Evolutionary conservation across 2,329 filamentous ascomycete species (phyloP), one percentile per base, ranked within the genome.

Genomic region (Talaromyces sp.): DNA sequence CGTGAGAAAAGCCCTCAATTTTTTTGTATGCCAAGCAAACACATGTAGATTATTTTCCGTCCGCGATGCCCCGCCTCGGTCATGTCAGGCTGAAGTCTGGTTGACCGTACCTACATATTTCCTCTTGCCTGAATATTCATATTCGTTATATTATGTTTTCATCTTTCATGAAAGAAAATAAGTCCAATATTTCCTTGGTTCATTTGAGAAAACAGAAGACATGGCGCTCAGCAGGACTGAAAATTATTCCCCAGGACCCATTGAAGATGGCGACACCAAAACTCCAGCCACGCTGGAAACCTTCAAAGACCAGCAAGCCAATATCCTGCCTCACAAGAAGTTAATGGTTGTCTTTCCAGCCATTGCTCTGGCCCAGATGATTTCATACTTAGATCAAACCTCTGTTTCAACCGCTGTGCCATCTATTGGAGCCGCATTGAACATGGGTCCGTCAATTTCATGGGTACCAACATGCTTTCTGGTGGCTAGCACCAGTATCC

Each of bases 401-500:
- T 29, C 41, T 12, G 54, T 60, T 12, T 60, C 58, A 43, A 60
- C 58, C 3, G 54, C 58, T 12, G 41, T 60, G n/a, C 58, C 58
- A 7, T 26, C 58, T 38, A 60, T 60, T 26, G 53, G 53, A 3
- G 27, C 41, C 27, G 43, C 53, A 11, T 21, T 60, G 14, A 52
- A 56, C 9, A 51, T 56, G 53, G 58, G 58, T 12, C 32, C 54
- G 24, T 60, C 58, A 29, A 60, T 60, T 21, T 65, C 65, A 48
- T 66, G 63, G 64, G 53, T 66, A 11, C 60, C 58, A 19, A 58
- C 63, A 2, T 61, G 58, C 41, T 66, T 65, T 29, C 21, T 66
- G 43, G 69, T 77, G 14, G 73, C 75, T 0, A 72, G 69, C 12
- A 77, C 75, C 0, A 67, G 68, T 2, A 85, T 85, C 62, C 83